phyloP scores from a whole-genome alignment of 768 basidiomycete genomes.

The Ephemerocybe angulata region DNA sequence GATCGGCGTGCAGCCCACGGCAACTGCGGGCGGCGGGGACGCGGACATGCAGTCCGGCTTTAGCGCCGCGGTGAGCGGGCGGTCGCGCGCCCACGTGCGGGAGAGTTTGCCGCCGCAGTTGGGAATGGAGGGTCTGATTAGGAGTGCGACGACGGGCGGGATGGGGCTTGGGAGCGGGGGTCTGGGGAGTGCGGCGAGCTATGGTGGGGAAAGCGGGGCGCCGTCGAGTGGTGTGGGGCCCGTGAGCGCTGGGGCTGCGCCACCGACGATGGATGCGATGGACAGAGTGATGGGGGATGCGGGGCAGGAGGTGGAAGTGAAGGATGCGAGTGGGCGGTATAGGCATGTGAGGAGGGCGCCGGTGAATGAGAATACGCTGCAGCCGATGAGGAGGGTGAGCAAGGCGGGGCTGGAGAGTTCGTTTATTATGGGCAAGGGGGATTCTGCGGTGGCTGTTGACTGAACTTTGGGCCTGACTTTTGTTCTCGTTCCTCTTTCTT shows the following conservation, averaged over 20 bases:
- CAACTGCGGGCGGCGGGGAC: slow-evolving; percentile 19
- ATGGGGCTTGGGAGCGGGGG: slow-evolving; percentile 9
- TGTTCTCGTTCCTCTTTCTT: too few species aligned
- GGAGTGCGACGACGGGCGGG: slow-evolving; percentile 36
- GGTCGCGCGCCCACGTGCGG: slow-evolving; percentile 57
- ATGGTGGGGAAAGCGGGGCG: not conserved
- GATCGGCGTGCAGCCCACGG: slow-evolving; percentile 55
- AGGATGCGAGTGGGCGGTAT: slow-evolving; percentile 81
- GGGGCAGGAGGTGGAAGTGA: slow-evolving; percentile 85
- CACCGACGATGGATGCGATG: slow-evolving; percentile 26
- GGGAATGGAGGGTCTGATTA: slow-evolving; percentile 23
- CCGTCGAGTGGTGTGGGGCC: not conserved
- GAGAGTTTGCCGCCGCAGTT: slow-evolving; percentile 71
- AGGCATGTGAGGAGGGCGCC: slow-evolving; percentile 84
- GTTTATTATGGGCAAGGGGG: too few species aligned
- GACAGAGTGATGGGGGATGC: slow-evolving; percentile 56
- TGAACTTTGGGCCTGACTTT: too few species aligned
- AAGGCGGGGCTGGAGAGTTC: slow-evolving; percentile 92
- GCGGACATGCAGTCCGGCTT: slow-evolving; percentile 20
- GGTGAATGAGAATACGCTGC: slow-evolving; percentile 82
- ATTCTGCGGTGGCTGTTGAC: too few species aligned
- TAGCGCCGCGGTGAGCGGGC: slow-evolving; percentile 19
- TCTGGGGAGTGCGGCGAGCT: not conserved
- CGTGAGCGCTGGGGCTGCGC: slow-evolving; percentile 21
- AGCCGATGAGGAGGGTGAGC: slow-evolving; percentile 85